A percentile compares a stretch with the other conserved stretches of the same genome.
These are phyloP conservation scores for Epichloe brachyelytri DNA, from an alignment of 2,329 filamentous ascomycete genomes.

Conservation along the genomic window DNA sequence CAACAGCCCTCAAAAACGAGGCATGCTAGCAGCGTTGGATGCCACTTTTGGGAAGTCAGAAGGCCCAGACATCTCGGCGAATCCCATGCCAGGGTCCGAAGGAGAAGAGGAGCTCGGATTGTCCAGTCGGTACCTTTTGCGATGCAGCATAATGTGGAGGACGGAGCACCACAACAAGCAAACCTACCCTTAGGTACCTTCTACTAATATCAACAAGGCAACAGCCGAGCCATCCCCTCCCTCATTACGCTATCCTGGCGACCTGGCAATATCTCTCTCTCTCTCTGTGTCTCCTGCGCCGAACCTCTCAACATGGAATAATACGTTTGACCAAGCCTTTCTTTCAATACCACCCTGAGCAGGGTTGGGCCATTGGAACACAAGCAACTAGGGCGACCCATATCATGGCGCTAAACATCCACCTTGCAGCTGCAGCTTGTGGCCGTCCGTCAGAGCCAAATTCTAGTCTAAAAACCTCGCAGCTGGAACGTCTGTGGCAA, in stretches of 20 bases:
- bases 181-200: background rate
- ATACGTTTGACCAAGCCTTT: constrained; percentile 6
- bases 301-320: constrained; percentile 2
- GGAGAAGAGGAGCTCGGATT: background rate
- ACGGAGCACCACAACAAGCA: constrained; percentile 1
- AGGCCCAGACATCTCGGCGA: background rate
- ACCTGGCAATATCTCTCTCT: background rate
- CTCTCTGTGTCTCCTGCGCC: constrained; percentile 1
- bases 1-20: background rate
- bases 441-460: background rate
- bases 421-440: constrained; percentile 1
- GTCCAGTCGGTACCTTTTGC: constrained; percentile 6
- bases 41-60: background rate
- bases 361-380: constrained; percentile 7
- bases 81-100: background rate
- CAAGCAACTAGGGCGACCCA: constrained; percentile 1
- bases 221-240: constrained; percentile 1
- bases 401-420: constrained; percentile 4
- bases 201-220: constrained; percentile 1
- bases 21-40: background rate
- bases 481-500: background rate
- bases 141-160: background rate
- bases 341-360: constrained; percentile 7
- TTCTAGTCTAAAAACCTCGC: constrained; percentile 3
- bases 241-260: constrained; percentile 1